These are phyloP conservation scores for Yarrowia sp. DNA, from an alignment of 805 yeast genomes.

Conservation along the genomic window DNA sequence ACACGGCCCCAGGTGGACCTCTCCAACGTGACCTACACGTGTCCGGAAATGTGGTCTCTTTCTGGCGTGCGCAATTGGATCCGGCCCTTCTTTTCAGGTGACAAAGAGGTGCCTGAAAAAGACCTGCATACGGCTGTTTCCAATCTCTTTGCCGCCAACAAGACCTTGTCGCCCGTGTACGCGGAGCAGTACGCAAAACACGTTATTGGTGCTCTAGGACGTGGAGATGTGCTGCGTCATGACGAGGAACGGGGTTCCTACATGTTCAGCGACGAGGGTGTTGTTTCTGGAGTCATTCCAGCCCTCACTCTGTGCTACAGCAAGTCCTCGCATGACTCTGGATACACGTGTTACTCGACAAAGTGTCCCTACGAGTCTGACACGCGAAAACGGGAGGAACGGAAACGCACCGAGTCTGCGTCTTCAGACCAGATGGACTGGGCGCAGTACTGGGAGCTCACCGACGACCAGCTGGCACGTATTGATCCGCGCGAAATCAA, in stretches of 20 bases:
- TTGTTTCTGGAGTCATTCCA: slow-evolving; percentile 9
- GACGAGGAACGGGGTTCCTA: slow-evolving; percentile 5
- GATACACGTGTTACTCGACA: slow-evolving; percentile 11
- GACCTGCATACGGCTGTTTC: slow-evolving; percentile 5
- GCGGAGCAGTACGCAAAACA: slow-evolving; percentile 23
- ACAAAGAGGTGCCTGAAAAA: slow-evolving; percentile 5
- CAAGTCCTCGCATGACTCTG: neutral
- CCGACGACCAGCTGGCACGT: slow-evolving; percentile 30
- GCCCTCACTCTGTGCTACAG: slow-evolving; percentile 5
- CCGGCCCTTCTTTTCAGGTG: neutral
- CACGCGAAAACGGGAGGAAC: neutral
- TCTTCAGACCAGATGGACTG: slow-evolving; percentile 30
- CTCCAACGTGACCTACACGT: neutral
- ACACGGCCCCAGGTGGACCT: slow-evolving; percentile 6
- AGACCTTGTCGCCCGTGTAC: neutral
- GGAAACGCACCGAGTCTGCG: neutral
- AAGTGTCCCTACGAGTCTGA: slow-evolving; percentile 8
- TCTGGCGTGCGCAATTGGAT: slow-evolving; percentile 14
- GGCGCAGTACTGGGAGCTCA: slow-evolving; percentile 34
- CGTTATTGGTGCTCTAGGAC: neutral
- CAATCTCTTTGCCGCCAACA: slow-evolving; percentile 8
- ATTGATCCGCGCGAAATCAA: slow-evolving; percentile 46
- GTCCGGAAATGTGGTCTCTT: slow-evolving; percentile 15
- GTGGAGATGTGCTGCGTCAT: neutral
- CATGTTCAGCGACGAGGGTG: slow-evolving; percentile 12